Percentiles rank a stretch among this genome's conserved stretches.
Conservation (phyloP, 306 rosid species). For the Acacia acuminata region DNA sequence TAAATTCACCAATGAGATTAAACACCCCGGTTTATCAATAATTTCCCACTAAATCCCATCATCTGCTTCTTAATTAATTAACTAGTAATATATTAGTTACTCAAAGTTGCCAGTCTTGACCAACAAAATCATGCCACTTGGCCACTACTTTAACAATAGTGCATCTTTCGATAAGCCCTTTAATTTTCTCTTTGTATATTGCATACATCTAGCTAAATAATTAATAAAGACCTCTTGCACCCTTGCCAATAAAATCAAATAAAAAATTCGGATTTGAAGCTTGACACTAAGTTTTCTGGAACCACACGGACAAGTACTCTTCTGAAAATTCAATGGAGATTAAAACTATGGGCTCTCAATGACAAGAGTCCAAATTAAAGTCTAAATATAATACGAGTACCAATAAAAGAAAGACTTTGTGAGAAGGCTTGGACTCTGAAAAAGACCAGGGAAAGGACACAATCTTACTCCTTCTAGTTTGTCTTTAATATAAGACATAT, state of each 20-base stretch:
- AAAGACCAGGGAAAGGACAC: no score
- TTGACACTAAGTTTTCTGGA: not conserved
- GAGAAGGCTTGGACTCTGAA: not conserved
- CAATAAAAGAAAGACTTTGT: no score
- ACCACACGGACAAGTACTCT: not conserved
- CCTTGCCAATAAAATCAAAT: not conserved
- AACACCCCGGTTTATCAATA: not conserved
- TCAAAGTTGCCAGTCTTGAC: slow-evolving; percentile 29
- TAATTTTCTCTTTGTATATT: not conserved
- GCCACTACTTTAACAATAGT: slow-evolving; percentile 2
- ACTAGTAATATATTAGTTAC: not conserved
- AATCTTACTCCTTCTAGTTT: no score
- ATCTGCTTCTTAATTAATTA: slow-evolving; percentile 16
- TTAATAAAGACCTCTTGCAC: not conserved
- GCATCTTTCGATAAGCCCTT: not conserved
- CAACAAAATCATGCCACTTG: slow-evolving; percentile 31
- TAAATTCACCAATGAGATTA: not conserved
- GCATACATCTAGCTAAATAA: not conserved
- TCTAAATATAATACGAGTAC: no score
- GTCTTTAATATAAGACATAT: no score
- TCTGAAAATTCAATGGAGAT: not conserved
- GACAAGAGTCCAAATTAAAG: not conserved
- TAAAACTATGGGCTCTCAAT: not conserved
- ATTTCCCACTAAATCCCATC: not conserved
- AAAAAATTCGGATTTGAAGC: not conserved